Conservation (phyloP, 2,329 filamentous ascomycete species). For the Penicillium sp. region DNA sequence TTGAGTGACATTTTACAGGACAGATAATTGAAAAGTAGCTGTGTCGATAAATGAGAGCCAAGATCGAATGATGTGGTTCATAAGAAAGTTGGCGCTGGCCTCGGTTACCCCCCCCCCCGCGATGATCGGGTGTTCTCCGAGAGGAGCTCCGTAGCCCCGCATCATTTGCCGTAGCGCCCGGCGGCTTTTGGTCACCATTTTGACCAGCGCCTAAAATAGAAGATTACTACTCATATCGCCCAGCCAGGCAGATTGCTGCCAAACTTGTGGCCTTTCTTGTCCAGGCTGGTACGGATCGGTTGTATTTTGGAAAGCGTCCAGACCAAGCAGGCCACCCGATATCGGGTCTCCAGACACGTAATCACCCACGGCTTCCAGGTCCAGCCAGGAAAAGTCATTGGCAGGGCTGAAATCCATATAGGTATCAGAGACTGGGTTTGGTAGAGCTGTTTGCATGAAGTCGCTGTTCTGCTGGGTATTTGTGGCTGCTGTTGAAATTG, state of each 20-base stretch:
- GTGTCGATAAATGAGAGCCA: background rate
- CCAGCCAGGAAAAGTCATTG: slow-evolving; percentile 62
- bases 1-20: slow-evolving; percentile 32
- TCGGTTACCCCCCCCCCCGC: slow-evolving; percentile 21
- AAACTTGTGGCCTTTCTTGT: slow-evolving; percentile 33
- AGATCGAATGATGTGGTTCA: background rate
- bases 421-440: slow-evolving; percentile 36
- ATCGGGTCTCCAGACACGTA: slow-evolving; percentile 51
- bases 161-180: slow-evolving; percentile 17
- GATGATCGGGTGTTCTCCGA: slow-evolving; percentile 27
- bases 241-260: slow-evolving; percentile 42
- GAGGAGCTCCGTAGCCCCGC: slow-evolving; percentile 24
- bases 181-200: slow-evolving; percentile 4
- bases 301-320: slow-evolving; percentile 35
- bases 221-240: slow-evolving; percentile 40
- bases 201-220: slow-evolving; percentile 27
- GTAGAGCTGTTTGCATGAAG: slow-evolving; percentile 32
- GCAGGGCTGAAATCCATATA: slow-evolving; percentile 46
- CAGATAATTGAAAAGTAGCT: background rate
- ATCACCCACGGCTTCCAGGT: slow-evolving; percentile 59
- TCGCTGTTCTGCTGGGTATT: slow-evolving; percentile 32
- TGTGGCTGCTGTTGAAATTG: slow-evolving; percentile 25
- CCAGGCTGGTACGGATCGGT: slow-evolving; percentile 29
- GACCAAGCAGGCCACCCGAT: slow-evolving; percentile 33
- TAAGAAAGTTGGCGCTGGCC: slow-evolving; percentile 6